Evolutionary conservation across 139 green algal species (phyloP).

Genomic region (Coccomyxa sp.): DNA sequence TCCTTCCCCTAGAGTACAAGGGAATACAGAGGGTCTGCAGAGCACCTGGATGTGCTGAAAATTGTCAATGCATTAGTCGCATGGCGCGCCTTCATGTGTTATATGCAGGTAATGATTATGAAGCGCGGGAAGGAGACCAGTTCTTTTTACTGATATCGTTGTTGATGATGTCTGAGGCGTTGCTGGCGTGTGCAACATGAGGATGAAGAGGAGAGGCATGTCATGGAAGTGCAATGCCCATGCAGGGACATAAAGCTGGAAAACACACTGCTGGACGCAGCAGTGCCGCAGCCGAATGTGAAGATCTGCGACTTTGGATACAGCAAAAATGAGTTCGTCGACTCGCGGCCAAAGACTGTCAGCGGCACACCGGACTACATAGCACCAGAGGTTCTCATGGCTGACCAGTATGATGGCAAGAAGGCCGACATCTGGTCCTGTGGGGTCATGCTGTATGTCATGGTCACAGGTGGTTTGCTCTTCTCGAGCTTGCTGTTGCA

Average conservation of each 20-base stretch:
- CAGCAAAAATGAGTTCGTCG: slow-evolving; percentile 24
- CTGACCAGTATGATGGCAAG: slow-evolving; percentile 22
- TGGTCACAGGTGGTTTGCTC: slow-evolving; percentile 31
- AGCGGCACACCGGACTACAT: slow-evolving; percentile 29
- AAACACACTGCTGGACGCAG: slow-evolving; percentile 21
- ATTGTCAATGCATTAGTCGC: no score
- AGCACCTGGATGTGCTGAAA: no score
- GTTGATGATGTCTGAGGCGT: background rate
- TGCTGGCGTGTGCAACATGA: background rate
- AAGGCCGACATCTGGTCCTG: slow-evolving; percentile 71
- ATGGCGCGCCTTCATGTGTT: no score
- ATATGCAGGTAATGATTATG: no score
- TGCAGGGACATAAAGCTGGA: slow-evolving; percentile 16
- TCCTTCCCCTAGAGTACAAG: no score
- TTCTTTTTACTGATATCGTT: background rate
- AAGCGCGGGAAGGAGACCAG: no score
- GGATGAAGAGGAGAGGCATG: background rate
- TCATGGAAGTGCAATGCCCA: background rate
- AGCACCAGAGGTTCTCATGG: slow-evolving; percentile 20
- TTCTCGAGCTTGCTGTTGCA: background rate
- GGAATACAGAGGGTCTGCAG: no score
- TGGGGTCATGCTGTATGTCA: slow-evolving; percentile 71
- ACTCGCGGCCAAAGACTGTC: slow-evolving; percentile 15
- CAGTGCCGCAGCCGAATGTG: slow-evolving; percentile 4
- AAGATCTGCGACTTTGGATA: slow-evolving; percentile 39